Evolutionary conservation across 768 basidiomycete species (phyloP), one percentile per base, ranked within the genome.

Genomic region (Boletus rubropictus): DNA sequence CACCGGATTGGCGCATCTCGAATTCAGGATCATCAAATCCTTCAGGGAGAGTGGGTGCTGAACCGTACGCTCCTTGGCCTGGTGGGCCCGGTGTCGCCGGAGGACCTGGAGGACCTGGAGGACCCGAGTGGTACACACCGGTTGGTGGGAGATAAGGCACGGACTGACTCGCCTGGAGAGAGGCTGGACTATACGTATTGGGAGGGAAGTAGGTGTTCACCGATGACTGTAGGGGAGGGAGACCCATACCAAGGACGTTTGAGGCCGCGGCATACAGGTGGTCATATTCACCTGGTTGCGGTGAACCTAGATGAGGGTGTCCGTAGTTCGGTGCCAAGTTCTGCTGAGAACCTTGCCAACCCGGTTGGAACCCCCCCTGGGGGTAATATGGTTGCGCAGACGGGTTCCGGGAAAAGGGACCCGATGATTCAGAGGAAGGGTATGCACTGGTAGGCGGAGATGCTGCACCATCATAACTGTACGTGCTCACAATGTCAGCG

Each of bases 201-300:
- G 64, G 46, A 21, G 61, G 53, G 14, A 42, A 42, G 47, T 65
- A 61, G 40, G 50, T 35, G 20, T 55, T 53, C 40, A 53, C 50
- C 27, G 34, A 52, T 38, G 38, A 52, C 48, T 57, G 55, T 53
- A 41, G 44, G 33, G 60, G 56, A 37, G 84, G 84, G 17, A 79
- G 84, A 0, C 77, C 81, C 79, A 87, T 82, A 14, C 88, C 88
- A 14, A 91, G 74, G 8, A 89, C 84, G 62, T 85, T 80, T 8
- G 88, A 87, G 8, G 89, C 89, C 12, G 87, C 88, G 9, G 78
- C 76, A 62, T 87, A 84, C 11, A 88, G 65, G 31, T 75, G 70
- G 59, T 82, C 79, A 54, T 78, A 81, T 44, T 76, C 74, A 27
- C 64, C 65, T 14, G 64, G 61, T 41, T 52, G 66, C 9, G 70